Base-by-base conservation (phyloP, 176 grass and related monocot genomes). In the Eleusine coracana region DNA sequence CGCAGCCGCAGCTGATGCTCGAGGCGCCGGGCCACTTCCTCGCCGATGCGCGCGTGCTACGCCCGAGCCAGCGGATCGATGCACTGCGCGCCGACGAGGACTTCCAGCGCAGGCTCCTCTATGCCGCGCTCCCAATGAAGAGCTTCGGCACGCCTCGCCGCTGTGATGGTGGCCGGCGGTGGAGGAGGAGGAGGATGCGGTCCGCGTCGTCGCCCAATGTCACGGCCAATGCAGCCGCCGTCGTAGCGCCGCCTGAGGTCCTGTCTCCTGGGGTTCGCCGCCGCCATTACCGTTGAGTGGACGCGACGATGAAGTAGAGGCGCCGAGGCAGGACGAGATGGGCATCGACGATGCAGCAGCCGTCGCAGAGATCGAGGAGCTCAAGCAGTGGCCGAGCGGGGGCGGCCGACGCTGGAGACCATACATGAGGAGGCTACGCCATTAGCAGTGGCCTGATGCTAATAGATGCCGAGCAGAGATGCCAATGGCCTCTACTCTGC, bases 1-100 rank as follows among this genome's bases (percentile, higher is more conserved):
- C 96, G 3, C 92, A 98, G n/a, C n/a, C n/a, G n/a, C n/a, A n/a
- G 83, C 68, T 95, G 17, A 98, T 98, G 96, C 89, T 98, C 21
- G 90, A 98, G 80, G 79, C 61, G 45, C 92, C 96, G 4, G 92
- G 96, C 17, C 89, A 98, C 69, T 95, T 98, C 96, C 40, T 95
- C 1, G 80, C 87, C 2, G 79, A 93, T 81, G 88, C 82, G 34
- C 81, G 73, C 13, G 84, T 79, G 64, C 84, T 95, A 87, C 85
- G 81, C 7, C 73, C 83, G 8, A 11, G 8, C 44, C 44, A 9
- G 9, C 44, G 44, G 44, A 46, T 46, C 82, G 71, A 50, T 40
- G 88, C 89, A 11, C 85, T 98, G 28, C 54, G 73, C 0, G 96
- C 96, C 4, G 96, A 98, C 66, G 96, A 93, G 73, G 89, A 85